These are phyloP conservation scores for Claviceps capensis DNA, from an alignment of 2,329 filamentous ascomycete genomes.

Conservation along the genomic window DNA sequence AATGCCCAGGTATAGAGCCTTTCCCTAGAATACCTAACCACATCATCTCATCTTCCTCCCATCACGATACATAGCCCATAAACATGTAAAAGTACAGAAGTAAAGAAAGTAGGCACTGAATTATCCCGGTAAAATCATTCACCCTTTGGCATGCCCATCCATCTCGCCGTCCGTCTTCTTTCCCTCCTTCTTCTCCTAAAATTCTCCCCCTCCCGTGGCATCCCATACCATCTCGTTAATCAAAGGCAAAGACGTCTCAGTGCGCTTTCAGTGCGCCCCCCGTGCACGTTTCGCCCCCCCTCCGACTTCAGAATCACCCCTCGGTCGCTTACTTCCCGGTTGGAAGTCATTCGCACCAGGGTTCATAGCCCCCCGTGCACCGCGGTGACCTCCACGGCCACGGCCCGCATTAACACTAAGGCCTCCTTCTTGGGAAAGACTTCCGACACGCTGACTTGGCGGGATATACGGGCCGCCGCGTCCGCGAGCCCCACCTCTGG, in stretches of 20 bases:
- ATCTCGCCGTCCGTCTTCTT: neutral
- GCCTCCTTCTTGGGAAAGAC: constrained; percentile 23
- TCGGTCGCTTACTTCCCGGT: constrained; percentile 41
- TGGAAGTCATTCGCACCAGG: constrained; percentile 41
- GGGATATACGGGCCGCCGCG: constrained; percentile 24
- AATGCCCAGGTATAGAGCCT: no score
- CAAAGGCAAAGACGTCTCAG: neutral
- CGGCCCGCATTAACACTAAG: constrained; percentile 17
- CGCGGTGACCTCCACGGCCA: constrained; percentile 28
- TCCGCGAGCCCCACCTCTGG: constrained; percentile 26
- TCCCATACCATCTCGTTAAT: neutral
- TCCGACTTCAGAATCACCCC: constrained; percentile 35
- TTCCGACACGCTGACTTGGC: constrained; percentile 22
- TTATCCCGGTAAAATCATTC: no score
- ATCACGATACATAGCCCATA: no score
- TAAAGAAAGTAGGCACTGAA: neutral
- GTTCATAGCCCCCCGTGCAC: constrained; percentile 32
- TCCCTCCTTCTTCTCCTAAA: neutral
- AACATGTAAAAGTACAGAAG: neutral
- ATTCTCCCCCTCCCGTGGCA: neutral
- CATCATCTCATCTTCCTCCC: no score
- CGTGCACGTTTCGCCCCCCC: constrained; percentile 29
- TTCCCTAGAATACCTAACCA: no score
- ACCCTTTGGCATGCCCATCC: no score
- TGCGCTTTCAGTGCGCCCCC: constrained; percentile 21